Evolutionary conservation across 2,329 filamentous ascomycete species (phyloP), one percentile per base, ranked within the genome.

Genomic region (Ophiostoma sp.): DNA sequence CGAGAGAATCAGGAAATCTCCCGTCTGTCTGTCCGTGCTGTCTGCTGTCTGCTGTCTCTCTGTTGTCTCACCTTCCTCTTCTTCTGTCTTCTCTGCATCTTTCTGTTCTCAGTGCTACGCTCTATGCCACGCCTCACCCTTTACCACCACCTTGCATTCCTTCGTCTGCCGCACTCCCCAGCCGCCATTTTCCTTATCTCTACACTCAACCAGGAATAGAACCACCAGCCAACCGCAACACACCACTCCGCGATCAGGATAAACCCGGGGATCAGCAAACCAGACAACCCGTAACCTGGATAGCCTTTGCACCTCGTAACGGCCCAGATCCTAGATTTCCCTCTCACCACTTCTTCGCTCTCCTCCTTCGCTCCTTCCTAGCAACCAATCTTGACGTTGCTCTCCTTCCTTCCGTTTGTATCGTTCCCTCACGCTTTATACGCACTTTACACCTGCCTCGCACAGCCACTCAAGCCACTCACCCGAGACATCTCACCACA

Each of bases 251-350:
- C 49, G 18, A 55, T 55, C 49, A 55, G n/a, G 49, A 55, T 55
- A 27, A 5, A n/a, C 49, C 18, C 18, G 12, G 49, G 49, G 49
- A 55, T 55, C 49, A 14, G 49, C 49, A 18, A 55, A 55, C n/a
- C 49, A 55, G 49, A 55, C 49, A 27, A 27, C 49, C n/a, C 49
- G 27, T 55, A 55, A 55, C 18, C 49, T 27, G 49, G 49, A 55
- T 27, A 55, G 49, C 14, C n/a, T 55, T 18, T 55, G 27, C 27
- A 27, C 27, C 18, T n/a, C 49, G 18, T 55, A 8, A 9, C 4
- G n/a, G 7, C 6, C 49, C n/a, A 55, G 49, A 55, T 55, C 18
- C 49, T 18, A 47, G 49, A 18, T 18, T 6, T 27, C 27, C 27
- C 27, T 27, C 27, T 27, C 27, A 27, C 27, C 27, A 27, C 27